phyloP scores from a whole-genome alignment of 73 alveolate species.

The Paramecium octaurelia region DNA sequence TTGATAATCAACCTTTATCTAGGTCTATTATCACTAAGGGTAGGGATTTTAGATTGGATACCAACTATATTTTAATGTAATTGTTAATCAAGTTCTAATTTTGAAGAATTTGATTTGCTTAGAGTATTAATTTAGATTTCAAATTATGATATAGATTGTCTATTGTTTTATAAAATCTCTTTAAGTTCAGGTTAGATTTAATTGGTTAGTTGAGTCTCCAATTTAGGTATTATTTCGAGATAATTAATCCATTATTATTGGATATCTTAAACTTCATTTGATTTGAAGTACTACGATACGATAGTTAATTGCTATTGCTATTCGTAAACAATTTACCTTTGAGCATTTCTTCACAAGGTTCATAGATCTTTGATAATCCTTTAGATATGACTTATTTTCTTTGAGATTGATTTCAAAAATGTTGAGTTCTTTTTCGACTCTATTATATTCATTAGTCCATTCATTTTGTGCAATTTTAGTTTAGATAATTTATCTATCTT shows the following conservation, averaged over 20 bases:
- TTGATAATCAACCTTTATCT: neutral
- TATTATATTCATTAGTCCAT: conserved; percentile 31
- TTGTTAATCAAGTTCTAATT: neutral
- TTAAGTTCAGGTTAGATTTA: neutral
- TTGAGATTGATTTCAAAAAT: neutral
- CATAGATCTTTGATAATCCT: conserved; percentile 29
- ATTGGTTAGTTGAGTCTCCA: neutral
- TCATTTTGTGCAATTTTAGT: neutral
- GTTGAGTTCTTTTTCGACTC: neutral
- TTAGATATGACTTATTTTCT: neutral
- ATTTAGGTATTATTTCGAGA: neutral
- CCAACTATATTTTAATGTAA: neutral
- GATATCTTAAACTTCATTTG: neutral
- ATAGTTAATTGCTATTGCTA: neutral
- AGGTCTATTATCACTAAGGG: neutral
- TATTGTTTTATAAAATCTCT: neutral
- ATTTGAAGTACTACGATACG: neutral
- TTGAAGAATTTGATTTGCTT: neutral
- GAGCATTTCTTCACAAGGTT: neutral
- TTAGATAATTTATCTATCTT: neutral
- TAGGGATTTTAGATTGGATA: neutral
- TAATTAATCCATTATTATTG: conserved; percentile 9
- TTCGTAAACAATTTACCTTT: neutral
- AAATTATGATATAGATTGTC: neutral
- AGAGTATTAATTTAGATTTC: neutral